Percentiles rank a stretch among this genome's conserved stretches.
phyloP scores from a whole-genome alignment of 495 filamentous ascomycete species.

The Aspergillus affinis region DNA sequence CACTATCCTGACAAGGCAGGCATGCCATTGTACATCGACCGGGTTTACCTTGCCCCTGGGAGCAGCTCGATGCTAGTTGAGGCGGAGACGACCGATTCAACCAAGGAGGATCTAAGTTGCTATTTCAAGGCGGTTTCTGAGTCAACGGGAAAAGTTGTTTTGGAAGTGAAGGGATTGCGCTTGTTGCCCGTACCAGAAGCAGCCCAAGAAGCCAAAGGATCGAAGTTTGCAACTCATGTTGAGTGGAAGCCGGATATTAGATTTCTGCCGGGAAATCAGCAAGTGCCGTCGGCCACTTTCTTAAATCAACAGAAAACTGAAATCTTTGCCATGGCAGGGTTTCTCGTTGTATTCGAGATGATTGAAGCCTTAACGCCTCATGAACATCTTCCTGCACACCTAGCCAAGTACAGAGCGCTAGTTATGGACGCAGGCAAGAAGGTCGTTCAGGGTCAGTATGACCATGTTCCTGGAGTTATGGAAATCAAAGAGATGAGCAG shows the following conservation, averaged over 20 bases:
- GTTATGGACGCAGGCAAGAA: background rate
- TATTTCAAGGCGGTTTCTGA: background rate
- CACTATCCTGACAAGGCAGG: constrained; percentile 1
- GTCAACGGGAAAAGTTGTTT: background rate
- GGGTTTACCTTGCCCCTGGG: background rate
- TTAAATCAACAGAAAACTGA: background rate
- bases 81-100: background rate
- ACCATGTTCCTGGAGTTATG: background rate
- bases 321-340: background rate
- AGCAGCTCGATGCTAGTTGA: background rate
- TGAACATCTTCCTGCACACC: background rate
- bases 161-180: background rate
- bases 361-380: background rate
- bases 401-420: background rate
- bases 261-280: background rate
- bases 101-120: background rate
- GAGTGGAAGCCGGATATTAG: background rate
- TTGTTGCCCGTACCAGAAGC: background rate
- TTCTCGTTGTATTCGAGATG: background rate
- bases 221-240: background rate
- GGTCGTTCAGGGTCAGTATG: background rate
- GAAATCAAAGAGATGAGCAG: background rate
- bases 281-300: background rate
- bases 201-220: background rate
- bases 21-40: background rate